These are phyloP conservation scores for Bisporella sp. DNA, from an alignment of 2,329 filamentous ascomycete genomes.

Conservation along the genomic window DNA sequence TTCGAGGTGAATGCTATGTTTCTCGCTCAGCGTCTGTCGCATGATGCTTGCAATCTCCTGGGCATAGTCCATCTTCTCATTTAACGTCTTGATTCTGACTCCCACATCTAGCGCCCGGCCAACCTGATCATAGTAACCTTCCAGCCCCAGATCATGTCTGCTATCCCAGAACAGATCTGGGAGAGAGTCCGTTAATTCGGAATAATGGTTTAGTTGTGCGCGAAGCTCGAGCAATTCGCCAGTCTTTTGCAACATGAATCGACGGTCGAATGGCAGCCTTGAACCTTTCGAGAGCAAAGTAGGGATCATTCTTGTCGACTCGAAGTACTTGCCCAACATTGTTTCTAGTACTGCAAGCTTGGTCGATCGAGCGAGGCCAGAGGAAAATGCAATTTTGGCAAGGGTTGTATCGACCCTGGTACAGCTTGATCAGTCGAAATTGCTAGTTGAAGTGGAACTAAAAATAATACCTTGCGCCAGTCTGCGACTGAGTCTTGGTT, in stretches of 20 bases:
- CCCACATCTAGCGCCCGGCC: slow-evolving; percentile 85
- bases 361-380: slow-evolving; percentile 83
- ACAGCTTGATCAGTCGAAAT: slow-evolving; percentile 6
- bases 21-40: slow-evolving; percentile 82
- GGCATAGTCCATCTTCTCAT: slow-evolving; percentile 97
- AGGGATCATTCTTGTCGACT: slow-evolving; percentile 77
- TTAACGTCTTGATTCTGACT: slow-evolving; percentile 82
- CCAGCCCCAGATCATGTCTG: slow-evolving; percentile 78
- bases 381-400: slow-evolving; percentile 95
- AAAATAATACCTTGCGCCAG: slow-evolving; percentile 29
- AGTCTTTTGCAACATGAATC: slow-evolving; percentile 86
- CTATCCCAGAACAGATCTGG: slow-evolving; percentile 98
- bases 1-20: slow-evolving; percentile 80
- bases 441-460: slow-evolving; percentile 3
- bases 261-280: slow-evolving; percentile 56
- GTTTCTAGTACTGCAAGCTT: slow-evolving; percentile 90
- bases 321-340: slow-evolving; percentile 75
- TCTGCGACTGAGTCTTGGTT: slow-evolving; percentile 52
- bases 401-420: slow-evolving; percentile 54
- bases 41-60: slow-evolving; percentile 89
- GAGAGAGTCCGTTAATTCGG: slow-evolving; percentile 87
- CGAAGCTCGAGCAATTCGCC: slow-evolving; percentile 85
- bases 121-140: slow-evolving; percentile 92
- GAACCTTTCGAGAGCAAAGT: slow-evolving; percentile 65
- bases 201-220: slow-evolving; percentile 93